Percentiles rank a stretch among this genome's conserved stretches.
phyloP scores from a whole-genome alignment of 2,329 filamentous ascomycete genomes.

The Neospermospora avenae region DNA sequence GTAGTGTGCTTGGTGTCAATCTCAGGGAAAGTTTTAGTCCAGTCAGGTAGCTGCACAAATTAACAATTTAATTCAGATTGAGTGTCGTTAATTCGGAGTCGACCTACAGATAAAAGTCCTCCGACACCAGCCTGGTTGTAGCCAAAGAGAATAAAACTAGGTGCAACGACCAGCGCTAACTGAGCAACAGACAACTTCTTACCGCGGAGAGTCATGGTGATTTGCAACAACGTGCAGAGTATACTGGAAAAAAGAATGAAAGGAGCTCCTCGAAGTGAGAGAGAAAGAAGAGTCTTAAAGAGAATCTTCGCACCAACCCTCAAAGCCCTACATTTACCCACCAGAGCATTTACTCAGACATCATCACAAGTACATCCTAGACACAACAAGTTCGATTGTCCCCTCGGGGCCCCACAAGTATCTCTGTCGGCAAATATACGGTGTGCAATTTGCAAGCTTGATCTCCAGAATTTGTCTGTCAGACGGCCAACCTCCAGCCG shows the following conservation, averaged over 20 bases:
- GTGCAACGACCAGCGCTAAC: slow-evolving; percentile 42
- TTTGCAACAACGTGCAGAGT: background rate
- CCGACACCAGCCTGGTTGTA: slow-evolving; percentile 42
- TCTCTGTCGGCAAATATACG: background rate
- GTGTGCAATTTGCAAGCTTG: background rate
- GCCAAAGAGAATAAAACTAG: slow-evolving; percentile 41
- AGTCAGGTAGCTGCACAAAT: slow-evolving; percentile 14
- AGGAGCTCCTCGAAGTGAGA: background rate
- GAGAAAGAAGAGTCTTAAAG: background rate
- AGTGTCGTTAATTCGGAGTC: background rate
- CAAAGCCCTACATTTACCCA: background rate
- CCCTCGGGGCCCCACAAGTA: background rate
- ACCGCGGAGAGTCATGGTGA: slow-evolving; percentile 16
- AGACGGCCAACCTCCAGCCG: background rate
- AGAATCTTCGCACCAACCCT: background rate
- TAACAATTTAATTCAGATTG: background rate
- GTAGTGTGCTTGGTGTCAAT: slow-evolving; percentile 39
- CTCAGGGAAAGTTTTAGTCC: slow-evolving; percentile 38
- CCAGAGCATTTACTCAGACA: background rate
- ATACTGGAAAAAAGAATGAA: background rate
- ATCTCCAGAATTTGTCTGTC: background rate
- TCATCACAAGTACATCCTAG: background rate
- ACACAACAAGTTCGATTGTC: background rate
- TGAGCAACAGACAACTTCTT: slow-evolving; percentile 32
- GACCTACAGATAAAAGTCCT: slow-evolving; percentile 33